Base-by-base conservation (phyloP, 2,329 filamentous ascomycete species). In the Akanthomyces lecanii region DNA sequence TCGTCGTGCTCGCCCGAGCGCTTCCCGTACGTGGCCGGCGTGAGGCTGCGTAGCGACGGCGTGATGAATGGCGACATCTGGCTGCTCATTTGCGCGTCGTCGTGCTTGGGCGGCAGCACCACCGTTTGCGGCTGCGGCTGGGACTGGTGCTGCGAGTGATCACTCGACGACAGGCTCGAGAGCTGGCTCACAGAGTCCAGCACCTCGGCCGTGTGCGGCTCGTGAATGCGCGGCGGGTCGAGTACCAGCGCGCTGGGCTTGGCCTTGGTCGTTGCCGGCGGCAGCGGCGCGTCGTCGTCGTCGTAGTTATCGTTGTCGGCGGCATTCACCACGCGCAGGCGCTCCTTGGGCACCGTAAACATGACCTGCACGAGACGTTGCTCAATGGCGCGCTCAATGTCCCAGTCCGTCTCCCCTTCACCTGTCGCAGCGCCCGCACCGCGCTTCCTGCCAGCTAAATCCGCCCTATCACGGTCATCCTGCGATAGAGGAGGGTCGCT, bases 301-400 rank as follows among this genome's bases (percentile, higher is more conserved):
- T 70, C 70, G 10, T 69, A 64, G 14, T 69, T 70, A 25, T 71
- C 71, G n/a, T 69, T 67, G n/a, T 73, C 73, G 42, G 89, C 89
- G 57, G 85, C 88, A 73, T 98, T 98, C 23, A 97, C 94, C n/a
- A 98, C 92, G 30, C 94, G 80, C 66, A 98, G 76, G 68, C 87
- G 86, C 74, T 94, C 89, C 73, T 89, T 92, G 2, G 95, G 94
- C 65, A 97, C 92, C 0, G 94, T 97, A 75, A 97, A 98, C 85
- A 96, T 95, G 71, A 92, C 85, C 74, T 93, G 90, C 65, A 93
- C 89, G 10, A 90, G 79, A 25, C 89, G 78, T 64, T 84, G 84
- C 76, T 91, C 87, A 1, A 89, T 84, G 2, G 89, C 89, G 62
- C 83, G 81, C 72, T 93, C 90, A 45, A 93, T 85, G 68, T 92